A percentile compares a stretch with the other conserved stretches of the same genome.
Conservation (phyloP, 352 stramenopile species). For the Phytopythium kandeliae region DNA sequence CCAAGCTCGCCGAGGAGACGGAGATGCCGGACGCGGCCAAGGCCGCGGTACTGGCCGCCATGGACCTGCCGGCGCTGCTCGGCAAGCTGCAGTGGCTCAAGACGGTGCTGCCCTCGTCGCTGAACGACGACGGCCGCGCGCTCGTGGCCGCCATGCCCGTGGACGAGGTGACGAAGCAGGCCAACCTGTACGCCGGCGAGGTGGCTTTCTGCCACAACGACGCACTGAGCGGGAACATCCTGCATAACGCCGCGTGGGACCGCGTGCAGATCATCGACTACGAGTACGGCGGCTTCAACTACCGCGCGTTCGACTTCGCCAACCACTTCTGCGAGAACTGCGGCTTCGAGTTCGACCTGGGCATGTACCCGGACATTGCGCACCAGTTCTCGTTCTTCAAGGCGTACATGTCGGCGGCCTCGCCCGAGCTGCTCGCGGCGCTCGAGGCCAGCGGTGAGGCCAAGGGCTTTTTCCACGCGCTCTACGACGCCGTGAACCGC, state of each 20-base stretch:
- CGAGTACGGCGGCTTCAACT: conserved; percentile 94
- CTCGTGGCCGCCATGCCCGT: conserved; percentile 42
- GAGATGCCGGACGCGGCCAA: conserved; percentile 55
- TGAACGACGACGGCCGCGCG: conserved; percentile 59
- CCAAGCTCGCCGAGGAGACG: conserved; percentile 65
- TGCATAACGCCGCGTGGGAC: conserved; percentile 70
- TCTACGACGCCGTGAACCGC: conserved; percentile 81
- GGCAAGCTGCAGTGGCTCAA: conserved; percentile 79
- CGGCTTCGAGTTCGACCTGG: conserved; percentile 90
- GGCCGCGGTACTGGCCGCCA: conserved; percentile 38
- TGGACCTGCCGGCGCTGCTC: conserved; percentile 58
- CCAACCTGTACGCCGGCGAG: conserved; percentile 67
- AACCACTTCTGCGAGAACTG: conserved; percentile 95
- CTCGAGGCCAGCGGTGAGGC: conserved; percentile 66
- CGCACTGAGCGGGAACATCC: conserved; percentile 84
- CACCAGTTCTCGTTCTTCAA: conserved; percentile 86
- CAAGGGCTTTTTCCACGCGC: conserved; percentile 78
- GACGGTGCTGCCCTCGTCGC: conserved; percentile 65
- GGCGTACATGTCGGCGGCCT: conserved; percentile 71
- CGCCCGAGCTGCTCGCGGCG: conserved; percentile 52
- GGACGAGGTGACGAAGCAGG: conserved; percentile 76
- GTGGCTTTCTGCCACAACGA: conserved; percentile 94
- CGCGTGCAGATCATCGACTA: conserved; percentile 94
- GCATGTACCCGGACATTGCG: conserved; percentile 72
- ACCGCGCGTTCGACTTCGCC: conserved; percentile 91